Conservation (phyloP, 352 stramenopile species). For the Plasmopara viticola region DNA sequence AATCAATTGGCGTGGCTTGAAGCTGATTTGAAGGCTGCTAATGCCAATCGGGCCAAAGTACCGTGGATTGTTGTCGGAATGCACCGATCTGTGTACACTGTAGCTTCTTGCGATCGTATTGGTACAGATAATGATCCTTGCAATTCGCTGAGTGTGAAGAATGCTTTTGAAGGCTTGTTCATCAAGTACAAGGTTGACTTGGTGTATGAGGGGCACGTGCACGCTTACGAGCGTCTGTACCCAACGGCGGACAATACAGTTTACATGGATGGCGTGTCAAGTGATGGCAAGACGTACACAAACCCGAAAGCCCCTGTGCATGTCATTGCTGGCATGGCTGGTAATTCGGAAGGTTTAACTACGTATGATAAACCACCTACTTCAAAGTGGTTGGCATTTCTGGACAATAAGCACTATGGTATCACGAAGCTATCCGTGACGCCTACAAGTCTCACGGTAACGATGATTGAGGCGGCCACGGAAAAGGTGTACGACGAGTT, state of each 20-base stretch:
- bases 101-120: constrained; percentile 25
- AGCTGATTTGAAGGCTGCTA: constrained; percentile 34
- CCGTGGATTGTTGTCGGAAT: constrained; percentile 53
- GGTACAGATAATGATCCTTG: constrained; percentile 6
- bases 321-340: constrained; percentile 33
- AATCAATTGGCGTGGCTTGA: constrained; percentile 50
- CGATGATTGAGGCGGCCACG: constrained; percentile 17
- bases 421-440: constrained; percentile 15
- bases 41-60: constrained; percentile 31
- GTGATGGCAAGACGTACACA: constrained; percentile 25
- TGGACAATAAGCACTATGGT: constrained; percentile 22
- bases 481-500: constrained; percentile 29
- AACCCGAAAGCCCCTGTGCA: constrained; percentile 49
- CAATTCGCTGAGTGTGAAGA: constrained; percentile 26
- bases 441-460: constrained; percentile 22
- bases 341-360: constrained; percentile 26
- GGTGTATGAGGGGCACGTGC: constrained; percentile 40
- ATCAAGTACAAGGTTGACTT: constrained; percentile 57
- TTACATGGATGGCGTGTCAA: constrained; percentile 33
- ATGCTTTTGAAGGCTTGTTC: constrained; percentile 49
- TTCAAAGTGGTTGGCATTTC: constrained; percentile 24
- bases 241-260: constrained; percentile 25
- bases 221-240: constrained; percentile 44
- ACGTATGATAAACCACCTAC: constrained; percentile 10
- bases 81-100: constrained; percentile 46